phyloP scores from a whole-genome alignment of 2,329 filamentous ascomycete species.

The Neofusicoccum sp. region DNA sequence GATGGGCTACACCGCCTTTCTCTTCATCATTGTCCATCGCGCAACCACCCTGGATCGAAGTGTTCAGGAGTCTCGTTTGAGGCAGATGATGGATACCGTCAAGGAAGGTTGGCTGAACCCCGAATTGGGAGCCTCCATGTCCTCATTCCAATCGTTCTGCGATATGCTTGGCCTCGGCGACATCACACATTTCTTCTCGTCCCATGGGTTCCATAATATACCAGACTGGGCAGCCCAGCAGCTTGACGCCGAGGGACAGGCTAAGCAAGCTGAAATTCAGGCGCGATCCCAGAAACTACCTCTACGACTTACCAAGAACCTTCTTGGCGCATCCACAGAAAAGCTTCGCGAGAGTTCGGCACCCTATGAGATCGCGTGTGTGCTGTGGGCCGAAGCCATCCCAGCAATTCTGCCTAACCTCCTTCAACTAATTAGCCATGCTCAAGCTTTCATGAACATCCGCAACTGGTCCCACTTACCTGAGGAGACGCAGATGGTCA shows the following conservation, averaged over 20 bases:
- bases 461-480: constrained; percentile 78
- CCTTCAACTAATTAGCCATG: constrained; percentile 81
- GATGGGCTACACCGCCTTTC: constrained; percentile 82
- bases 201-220: constrained; percentile 69
- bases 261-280: constrained; percentile 75
- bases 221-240: constrained; percentile 78
- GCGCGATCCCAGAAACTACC: constrained; percentile 74
- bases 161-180: constrained; percentile 74
- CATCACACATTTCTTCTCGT: constrained; percentile 75
- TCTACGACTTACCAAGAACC: constrained; percentile 81
- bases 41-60: constrained; percentile 69
- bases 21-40: constrained; percentile 93
- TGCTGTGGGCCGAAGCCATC: constrained; percentile 82
- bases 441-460: constrained; percentile 87
- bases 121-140: constrained; percentile 65
- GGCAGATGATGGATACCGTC: constrained; percentile 78
- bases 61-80: constrained; percentile 69
- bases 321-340: constrained; percentile 90
- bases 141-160: constrained; percentile 76
- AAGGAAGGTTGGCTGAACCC: constrained; percentile 75
- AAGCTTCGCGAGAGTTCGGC: constrained; percentile 72
- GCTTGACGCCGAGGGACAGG: constrained; percentile 75
- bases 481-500: constrained; percentile 70
- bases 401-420: constrained; percentile 81
- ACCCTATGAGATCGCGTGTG: constrained; percentile 71